A percentile compares a stretch with the other conserved stretches of the same genome.
These are phyloP conservation scores for Nyctanthes arbortristis DNA, from an alignment of 257 asterid genomes.

Conservation along the genomic window DNA sequence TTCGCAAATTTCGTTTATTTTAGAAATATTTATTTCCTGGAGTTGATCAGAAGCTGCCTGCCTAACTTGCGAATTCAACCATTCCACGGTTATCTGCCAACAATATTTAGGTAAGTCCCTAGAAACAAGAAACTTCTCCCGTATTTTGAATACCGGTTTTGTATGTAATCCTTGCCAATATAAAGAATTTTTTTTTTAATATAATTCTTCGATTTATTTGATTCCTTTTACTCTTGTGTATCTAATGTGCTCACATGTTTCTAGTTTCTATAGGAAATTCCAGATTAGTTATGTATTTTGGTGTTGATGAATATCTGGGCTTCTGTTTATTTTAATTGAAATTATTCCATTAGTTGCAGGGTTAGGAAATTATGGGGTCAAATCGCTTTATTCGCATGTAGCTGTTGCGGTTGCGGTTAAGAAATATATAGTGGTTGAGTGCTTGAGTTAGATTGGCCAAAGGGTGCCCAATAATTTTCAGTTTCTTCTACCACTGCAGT, in stretches of 20 bases:
- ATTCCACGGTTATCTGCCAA: conserved; percentile 23
- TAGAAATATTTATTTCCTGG: background rate
- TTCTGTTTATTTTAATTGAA: conserved; percentile 8
- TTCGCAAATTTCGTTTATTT: background rate
- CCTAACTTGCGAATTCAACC: conserved; percentile 18
- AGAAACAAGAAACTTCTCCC: background rate
- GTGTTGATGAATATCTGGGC: conserved; percentile 1
- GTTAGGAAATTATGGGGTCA: conserved; percentile 6
- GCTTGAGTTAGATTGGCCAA: background rate
- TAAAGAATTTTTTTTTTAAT: background rate
- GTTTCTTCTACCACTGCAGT: conserved; percentile 29
- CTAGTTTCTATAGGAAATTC: background rate
- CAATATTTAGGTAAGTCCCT: conserved; percentile 34
- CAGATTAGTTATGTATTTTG: background rate
- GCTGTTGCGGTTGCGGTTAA: background rate
- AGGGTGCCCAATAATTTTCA: conserved; percentile 16
- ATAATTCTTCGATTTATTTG: background rate
- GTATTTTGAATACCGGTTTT: background rate
- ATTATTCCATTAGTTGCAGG: background rate
- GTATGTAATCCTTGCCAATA: background rate
- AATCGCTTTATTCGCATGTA: background rate
- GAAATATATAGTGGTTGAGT: background rate
- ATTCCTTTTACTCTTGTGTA: background rate
- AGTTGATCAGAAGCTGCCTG: background rate
- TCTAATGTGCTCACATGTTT: conserved; percentile 3